Evolutionary conservation across 805 yeast species (phyloP).

Genomic region (Schizosaccharomyces octosporus): DNA sequence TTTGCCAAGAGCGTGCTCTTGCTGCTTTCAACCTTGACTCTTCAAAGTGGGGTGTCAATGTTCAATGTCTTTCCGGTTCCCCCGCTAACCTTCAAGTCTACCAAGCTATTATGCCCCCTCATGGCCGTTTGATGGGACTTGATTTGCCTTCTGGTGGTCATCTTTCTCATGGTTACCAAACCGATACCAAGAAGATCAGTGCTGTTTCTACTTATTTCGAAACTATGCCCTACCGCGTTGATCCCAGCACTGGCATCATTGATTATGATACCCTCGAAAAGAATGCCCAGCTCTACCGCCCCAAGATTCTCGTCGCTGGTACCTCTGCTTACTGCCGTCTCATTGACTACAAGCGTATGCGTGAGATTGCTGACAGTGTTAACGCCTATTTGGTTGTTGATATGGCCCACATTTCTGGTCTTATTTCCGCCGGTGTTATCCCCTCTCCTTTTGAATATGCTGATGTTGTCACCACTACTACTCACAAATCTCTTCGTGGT

Average conservation of each 20-base stretch:
- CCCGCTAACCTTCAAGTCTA: conserved; percentile 90
- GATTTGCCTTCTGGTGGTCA: conserved; percentile 98
- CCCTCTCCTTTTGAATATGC: conserved; percentile 83
- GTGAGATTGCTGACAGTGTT: conserved; percentile 70
- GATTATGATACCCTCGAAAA: conserved; percentile 73
- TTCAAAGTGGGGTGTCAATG: conserved; percentile 89
- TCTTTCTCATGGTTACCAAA: conserved; percentile 89
- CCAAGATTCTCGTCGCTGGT: conserved; percentile 87
- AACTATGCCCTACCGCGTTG: conserved; percentile 89
- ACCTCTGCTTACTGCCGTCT: conserved; percentile 86
- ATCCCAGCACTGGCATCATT: conserved; percentile 66
- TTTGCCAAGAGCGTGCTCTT: conserved; percentile 81
- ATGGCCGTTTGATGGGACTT: conserved; percentile 88
- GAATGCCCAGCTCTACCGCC: conserved; percentile 71
- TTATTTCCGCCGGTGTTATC: conserved; percentile 81
- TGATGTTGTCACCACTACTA: conserved; percentile 91
- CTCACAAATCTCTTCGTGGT: conserved; percentile 93
- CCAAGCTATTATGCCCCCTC: conserved; percentile 66
- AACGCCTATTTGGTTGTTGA: conserved; percentile 84
- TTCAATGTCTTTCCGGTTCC: conserved; percentile 83
- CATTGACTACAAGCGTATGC: conserved; percentile 75
- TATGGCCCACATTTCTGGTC: conserved; percentile 95
- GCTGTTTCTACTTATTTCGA: conserved; percentile 83
- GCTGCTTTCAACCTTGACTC: conserved; percentile 56
- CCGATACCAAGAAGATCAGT: conserved; percentile 69